Evolutionary conservation across 768 basidiomycete species (phyloP), one percentile per base, ranked within the genome.

Genomic region (Agaricus blazei): DNA sequence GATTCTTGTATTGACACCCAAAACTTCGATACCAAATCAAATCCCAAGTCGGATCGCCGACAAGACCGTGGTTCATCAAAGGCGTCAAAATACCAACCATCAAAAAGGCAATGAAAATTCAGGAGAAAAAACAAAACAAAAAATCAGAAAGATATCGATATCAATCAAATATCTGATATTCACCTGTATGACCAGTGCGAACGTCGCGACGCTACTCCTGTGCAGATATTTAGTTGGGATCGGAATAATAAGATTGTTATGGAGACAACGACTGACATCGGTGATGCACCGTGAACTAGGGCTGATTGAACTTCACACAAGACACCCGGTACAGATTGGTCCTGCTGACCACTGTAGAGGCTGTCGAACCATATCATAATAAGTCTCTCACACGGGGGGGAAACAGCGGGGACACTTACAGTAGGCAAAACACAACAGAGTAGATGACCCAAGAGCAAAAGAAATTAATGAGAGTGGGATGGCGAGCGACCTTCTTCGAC

Each of bases 381-480:
- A 8, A 4, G 7, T 23, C n/a, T 26, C 4, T 37, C 19, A n/a
- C 28, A 38, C 9, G 34, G 34, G 28, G 28, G 24, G 34, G 11
- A 48, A 31, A 48, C 26, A 12, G 26, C 15, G 11, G 11, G n/a
- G 42, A 31, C 8, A 68, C 83, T 67, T 58, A 83, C 84, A 75
- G 62, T 19, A 85, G 57, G 60, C 72, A 77, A 61, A 76, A 79
- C 31, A 73, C 68, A 54, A 83, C 62, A 4, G 83, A 83, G 60
- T 76, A 82, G 41, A 84, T 59, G 9, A 78, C 72, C 80, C 81
- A 81, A 45, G 77, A 72, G n/a, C 78, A 51, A 54, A 80, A 83
- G 58, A 84, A 78, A 57, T 85, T 84, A 57, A 83, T 65, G 60
- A 84, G 71, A 1, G 76, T 76, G 0, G 81, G 78, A 51, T 77